A percentile compares a stretch with the other conserved stretches of the same genome.
phyloP scores from a whole-genome alignment of 148 eudicot species.

The Suaeda aralocaspica region DNA sequence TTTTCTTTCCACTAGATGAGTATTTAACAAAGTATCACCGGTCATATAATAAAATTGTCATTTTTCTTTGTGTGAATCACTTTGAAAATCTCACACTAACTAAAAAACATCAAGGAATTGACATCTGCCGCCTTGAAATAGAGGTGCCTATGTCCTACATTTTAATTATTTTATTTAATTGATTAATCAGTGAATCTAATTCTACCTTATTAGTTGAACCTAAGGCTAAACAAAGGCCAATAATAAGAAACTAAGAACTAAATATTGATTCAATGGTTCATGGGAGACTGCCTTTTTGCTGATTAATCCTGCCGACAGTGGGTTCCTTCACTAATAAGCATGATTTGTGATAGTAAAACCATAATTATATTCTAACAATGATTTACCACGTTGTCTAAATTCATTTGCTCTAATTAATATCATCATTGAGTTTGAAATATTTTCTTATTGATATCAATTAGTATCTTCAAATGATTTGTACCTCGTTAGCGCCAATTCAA shows the following conservation, averaged over 20 bases:
- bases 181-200: background rate
- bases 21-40: too few species aligned
- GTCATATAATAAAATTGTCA: too few species aligned
- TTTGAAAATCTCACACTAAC: too few species aligned
- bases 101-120: background rate
- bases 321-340: constrained; percentile 10
- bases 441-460: background rate
- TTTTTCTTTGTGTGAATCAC: too few species aligned
- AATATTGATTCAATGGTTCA: background rate
- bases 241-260: background rate
- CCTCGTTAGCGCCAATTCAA: too few species aligned
- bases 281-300: background rate
- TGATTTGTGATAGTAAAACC: background rate
- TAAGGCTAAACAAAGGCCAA: background rate
- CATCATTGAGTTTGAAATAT: constrained; percentile 13
- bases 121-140: background rate
- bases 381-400: constrained; percentile 7
- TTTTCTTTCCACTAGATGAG: too few species aligned
- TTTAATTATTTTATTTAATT: too few species aligned
- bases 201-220: background rate
- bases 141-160: background rate
- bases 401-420: constrained; percentile 7
- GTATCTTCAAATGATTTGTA: background rate
- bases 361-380: constrained; percentile 4
- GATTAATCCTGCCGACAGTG: constrained; percentile 15